Conservation (phyloP, 768 basidiomycete genomes). For the Rhodotorula toruloides region DNA sequence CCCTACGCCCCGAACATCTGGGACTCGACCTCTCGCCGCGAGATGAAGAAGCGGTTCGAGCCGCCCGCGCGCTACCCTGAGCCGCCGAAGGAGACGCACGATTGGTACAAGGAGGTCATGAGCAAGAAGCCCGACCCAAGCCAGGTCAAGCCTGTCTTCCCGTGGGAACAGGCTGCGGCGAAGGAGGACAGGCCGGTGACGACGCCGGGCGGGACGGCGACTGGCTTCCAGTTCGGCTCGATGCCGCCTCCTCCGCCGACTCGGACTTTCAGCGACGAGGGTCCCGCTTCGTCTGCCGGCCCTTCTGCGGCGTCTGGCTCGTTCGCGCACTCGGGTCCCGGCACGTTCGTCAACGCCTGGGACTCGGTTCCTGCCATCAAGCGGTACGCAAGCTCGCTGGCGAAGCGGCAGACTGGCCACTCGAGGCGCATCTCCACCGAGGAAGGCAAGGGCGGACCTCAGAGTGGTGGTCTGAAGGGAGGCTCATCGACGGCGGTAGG, state of each 20-base stretch:
- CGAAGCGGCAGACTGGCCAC: slow-evolving; percentile 33
- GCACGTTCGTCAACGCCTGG: slow-evolving; percentile 70
- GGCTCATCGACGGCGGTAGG: no score
- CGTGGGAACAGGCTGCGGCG: slow-evolving; percentile 72
- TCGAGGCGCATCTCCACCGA: no score
- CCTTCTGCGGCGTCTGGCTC: background rate
- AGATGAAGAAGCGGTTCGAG: slow-evolving; percentile 53
- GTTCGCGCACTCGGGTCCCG: background rate
- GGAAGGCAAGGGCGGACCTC: no score
- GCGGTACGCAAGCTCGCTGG: slow-evolving; percentile 56
- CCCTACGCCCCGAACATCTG: slow-evolving; percentile 79
- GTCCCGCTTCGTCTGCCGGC: no score
- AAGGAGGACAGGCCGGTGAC: background rate
- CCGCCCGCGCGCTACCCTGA: slow-evolving; percentile 60
- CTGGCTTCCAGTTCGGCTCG: background rate
- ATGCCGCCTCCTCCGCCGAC: slow-evolving; percentile 4
- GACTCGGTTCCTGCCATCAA: slow-evolving; percentile 75
- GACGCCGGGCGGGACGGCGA: background rate
- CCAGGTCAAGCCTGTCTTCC: slow-evolving; percentile 76
- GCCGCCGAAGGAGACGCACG: slow-evolving; percentile 65
- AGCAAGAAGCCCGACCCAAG: slow-evolving; percentile 60
- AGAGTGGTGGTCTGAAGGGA: no score
- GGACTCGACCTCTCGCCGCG: slow-evolving; percentile 60
- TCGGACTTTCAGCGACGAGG: slow-evolving; percentile 18
- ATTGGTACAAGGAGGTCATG: slow-evolving; percentile 50